Percentiles rank a stretch among this genome's conserved stretches.
phyloP scores from a whole-genome alignment of 345 rosid species.

The Psidium friedrichsthalianum region DNA sequence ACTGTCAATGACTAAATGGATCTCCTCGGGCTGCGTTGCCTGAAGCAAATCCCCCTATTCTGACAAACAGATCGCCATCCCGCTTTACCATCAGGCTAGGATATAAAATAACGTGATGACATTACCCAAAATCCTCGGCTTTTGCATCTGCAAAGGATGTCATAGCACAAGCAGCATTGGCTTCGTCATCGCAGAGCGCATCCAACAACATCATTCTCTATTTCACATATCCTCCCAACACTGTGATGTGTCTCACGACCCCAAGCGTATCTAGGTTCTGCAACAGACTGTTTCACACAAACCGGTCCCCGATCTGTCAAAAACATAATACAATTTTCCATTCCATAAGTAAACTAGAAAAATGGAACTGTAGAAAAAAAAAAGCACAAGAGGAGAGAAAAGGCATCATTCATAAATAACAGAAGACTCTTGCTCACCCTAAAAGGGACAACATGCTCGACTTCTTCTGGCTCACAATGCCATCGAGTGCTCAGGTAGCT shows the following conservation, averaged over 20 bases:
- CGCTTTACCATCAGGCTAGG: no score
- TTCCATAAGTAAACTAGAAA: conserved; percentile 5
- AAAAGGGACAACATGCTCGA: conserved; percentile 83
- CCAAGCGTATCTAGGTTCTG: conserved; percentile 99
- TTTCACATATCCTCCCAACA: conserved; percentile 84
- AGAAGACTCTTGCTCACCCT: conserved; percentile 35
- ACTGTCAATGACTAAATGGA: no score
- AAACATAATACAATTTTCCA: background rate
- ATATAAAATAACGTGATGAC: no score
- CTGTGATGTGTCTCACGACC: conserved; percentile 99
- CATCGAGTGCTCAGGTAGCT: conserved; percentile 87
- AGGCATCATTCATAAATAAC: background rate
- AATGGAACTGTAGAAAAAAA: background rate
- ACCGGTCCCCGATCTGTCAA: conserved; percentile 85
- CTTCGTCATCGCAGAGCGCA: no score
- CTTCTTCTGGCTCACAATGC: conserved; percentile 98
- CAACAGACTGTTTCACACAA: conserved; percentile 95
- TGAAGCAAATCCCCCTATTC: no score
- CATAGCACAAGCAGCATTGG: conserved; percentile 75
- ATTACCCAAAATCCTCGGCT: conserved; percentile 91
- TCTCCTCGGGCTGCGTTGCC: no score
- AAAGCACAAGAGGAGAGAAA: background rate
- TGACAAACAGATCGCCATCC: no score
- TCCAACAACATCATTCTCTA: conserved; percentile 96
- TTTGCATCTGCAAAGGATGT: conserved; percentile 99